phyloP scores from a whole-genome alignment of 164 flowering plant genomes.

The Umbilicus rupestris region DNA sequence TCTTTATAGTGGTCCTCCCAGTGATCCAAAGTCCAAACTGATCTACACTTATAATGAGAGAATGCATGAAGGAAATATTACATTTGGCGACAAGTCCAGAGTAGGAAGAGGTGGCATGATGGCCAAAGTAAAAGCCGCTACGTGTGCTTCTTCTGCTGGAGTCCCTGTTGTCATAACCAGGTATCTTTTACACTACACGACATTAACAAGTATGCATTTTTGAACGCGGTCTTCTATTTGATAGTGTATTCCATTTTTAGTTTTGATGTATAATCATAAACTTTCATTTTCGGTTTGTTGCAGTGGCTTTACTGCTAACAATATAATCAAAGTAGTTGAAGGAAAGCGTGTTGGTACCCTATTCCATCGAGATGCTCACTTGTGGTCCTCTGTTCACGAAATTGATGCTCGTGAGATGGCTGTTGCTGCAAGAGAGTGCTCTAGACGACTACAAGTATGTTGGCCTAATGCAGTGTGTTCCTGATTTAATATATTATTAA shows the following conservation, averaged over 20 bases:
- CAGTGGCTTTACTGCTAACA: constrained; percentile 72
- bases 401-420: constrained; percentile 78
- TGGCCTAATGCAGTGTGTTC: background rate
- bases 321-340: constrained; percentile 60
- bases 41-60: constrained; percentile 76
- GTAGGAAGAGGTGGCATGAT: constrained; percentile 99
- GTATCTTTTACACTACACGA: constrained; percentile 23
- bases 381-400: constrained; percentile 44
- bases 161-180: constrained; percentile 90
- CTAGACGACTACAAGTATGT: constrained; percentile 79
- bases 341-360: constrained; percentile 83
- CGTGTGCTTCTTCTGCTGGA: constrained; percentile 77
- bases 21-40: constrained; percentile 75
- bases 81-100: constrained; percentile 96
- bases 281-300: constrained; percentile 7
- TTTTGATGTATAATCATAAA: constrained; percentile 3
- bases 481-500: background rate
- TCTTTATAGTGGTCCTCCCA: constrained; percentile 88
- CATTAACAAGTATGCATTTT: background rate
- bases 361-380: constrained; percentile 77
- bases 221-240: background rate
- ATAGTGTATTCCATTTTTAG: background rate
- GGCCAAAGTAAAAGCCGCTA: constrained; percentile 98
- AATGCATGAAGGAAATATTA: constrained; percentile 60
- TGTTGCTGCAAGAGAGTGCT: constrained; percentile 89